Evolutionary conservation across 2,329 filamentous ascomycete genomes (phyloP), one percentile per base, ranked within the genome.

Genomic region (Colletotrichum nymphaeae): DNA sequence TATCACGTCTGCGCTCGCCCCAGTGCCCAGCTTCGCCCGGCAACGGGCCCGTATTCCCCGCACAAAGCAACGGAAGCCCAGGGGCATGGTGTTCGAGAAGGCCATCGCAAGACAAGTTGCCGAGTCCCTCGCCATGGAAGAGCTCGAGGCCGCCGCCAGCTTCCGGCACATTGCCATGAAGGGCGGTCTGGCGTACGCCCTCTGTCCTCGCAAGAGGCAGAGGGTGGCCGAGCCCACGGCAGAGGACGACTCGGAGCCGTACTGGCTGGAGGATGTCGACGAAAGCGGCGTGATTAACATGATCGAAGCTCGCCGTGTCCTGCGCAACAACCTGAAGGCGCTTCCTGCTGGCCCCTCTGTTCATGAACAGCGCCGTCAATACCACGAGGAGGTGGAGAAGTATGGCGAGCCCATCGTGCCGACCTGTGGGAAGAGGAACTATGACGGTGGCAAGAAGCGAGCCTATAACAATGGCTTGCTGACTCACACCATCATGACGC

Each of bases 401-500:
- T 59, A 70, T 28, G 70, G 70, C 19, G 60, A 70, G 28, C 30
- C 35, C 1, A 37, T 70, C n/a, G 22, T 19, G 3, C 32, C 56
- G 6, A 16, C 57, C 8, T 30, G 35, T 7, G 35, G 55, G 7
- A 73, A 73, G 67, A 53, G 70, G 1, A 70, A 42, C 14, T 73
- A 73, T 53, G 56, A 73, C 5, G 67, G 59, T 42, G 67, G 24
- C 16, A 32, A 67, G 1, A 73, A 73, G 62, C 70, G 70, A 3
- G 70, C 70, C 11, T 73, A 70, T 6, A 73, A 55, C 49, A 73
- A 73, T 8, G 66, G 63, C 24, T 55, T 73, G 9, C 56, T 73
- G 53, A 73, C 67, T 11, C 59, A 73, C 28, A 58, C 26, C 46
- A 65, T 73, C 16, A 73, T 73, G 67, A 49, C 62, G 56, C 67